Evolutionary conservation across 1,284 basidiomycete genomes (phyloP).

Genomic region (Cryptococcus maquisensis): DNA sequence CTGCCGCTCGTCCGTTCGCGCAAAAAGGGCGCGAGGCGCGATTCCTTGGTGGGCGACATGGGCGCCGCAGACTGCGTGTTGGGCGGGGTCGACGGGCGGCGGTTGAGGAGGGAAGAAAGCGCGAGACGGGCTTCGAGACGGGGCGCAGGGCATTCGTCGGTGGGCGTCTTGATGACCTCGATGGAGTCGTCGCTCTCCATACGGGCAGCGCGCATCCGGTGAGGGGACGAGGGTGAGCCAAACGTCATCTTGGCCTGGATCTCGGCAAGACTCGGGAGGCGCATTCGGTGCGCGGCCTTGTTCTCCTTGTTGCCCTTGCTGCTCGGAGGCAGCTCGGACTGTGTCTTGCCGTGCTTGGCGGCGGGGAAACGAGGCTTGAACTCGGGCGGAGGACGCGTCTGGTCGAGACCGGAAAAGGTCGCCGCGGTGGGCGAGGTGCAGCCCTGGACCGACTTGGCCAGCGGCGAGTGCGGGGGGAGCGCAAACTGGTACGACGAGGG

Average conservation of each 20-base stretch:
- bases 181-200: constrained; percentile 29
- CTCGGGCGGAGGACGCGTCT: constrained; percentile 29
- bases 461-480: constrained; percentile 26
- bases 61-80: constrained; percentile 6
- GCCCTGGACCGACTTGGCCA: constrained; percentile 23
- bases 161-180: constrained; percentile 35
- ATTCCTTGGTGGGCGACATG: not conserved
- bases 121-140: constrained; percentile 15
- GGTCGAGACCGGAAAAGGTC: constrained; percentile 31
- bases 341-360: constrained; percentile 20
- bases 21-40: constrained; percentile 40
- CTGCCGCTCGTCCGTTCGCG: constrained; percentile 37
- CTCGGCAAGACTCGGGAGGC: constrained; percentile 40
- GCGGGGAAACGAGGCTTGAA: constrained; percentile 37
- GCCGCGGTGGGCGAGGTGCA: constrained; percentile 28
- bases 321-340: constrained; percentile 20
- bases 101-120: constrained; percentile 14
- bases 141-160: constrained; percentile 27
- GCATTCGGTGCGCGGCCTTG: constrained; percentile 1
- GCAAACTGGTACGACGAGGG: constrained; percentile 31
- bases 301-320: no score
- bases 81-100: constrained; percentile 21
- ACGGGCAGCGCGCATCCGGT: constrained; percentile 12
- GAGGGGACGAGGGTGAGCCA: constrained; percentile 1
- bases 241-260: constrained; percentile 40